Evolutionary conservation across 2,329 filamentous ascomycete genomes (phyloP).

Genomic region (Fusarium devonianum): DNA sequence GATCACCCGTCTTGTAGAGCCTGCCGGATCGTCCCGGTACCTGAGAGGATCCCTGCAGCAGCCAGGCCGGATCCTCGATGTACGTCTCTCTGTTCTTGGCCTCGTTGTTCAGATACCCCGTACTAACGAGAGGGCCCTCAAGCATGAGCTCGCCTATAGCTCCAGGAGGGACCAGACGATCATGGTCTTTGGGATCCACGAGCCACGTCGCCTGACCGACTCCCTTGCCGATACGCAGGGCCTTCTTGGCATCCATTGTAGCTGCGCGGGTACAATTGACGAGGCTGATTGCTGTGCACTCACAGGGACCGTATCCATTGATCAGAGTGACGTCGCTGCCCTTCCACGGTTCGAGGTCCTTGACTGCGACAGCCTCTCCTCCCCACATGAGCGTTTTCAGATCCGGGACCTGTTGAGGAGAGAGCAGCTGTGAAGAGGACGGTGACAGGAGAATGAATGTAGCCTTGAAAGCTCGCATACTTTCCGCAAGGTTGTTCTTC

Average conservation of each 20-base stretch:
- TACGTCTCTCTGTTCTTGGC: background rate
- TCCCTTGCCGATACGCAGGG: background rate
- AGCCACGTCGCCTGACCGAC: conserved; percentile 6
- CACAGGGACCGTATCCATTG: conserved; percentile 11
- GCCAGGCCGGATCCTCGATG: background rate
- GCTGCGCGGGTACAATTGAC: background rate
- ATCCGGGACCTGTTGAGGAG: background rate
- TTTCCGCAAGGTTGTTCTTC: conserved; percentile 2
- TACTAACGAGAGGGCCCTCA: conserved; percentile 5
- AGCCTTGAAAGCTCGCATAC: background rate
- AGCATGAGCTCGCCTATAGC: conserved; percentile 5
- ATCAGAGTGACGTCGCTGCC: background rate
- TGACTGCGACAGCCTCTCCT: conserved; percentile 7
- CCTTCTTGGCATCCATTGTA: background rate
- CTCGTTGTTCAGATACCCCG: conserved; percentile 10
- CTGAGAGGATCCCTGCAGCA: background rate
- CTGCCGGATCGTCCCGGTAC: background rate
- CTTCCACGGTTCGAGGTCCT: conserved; percentile 5
- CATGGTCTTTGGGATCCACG: conserved; percentile 1
- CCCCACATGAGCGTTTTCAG: conserved; percentile 2
- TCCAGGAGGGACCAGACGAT: background rate
- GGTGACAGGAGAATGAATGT: background rate
- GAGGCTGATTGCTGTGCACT: conserved; percentile 5
- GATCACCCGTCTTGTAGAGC: conserved; percentile 57
- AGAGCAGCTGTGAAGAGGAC: background rate